Evolutionary conservation across 805 yeast genomes (phyloP).

Genomic region (Candida schatavii): DNA sequence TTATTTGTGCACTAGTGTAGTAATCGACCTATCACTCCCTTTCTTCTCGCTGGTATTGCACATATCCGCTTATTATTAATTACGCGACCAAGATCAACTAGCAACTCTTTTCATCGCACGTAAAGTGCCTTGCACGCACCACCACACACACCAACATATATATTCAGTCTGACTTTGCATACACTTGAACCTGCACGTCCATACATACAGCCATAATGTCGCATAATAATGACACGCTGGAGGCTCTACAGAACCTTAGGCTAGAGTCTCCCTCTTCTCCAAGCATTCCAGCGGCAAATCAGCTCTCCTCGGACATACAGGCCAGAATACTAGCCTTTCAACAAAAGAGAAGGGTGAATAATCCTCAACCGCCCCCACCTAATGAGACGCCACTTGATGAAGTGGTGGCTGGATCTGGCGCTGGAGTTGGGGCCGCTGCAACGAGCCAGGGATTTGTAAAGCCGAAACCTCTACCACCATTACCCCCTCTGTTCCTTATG

Average conservation of each 20-base stretch:
- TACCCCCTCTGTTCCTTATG: slow-evolving; percentile 25
- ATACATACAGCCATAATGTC: slow-evolving; percentile 4
- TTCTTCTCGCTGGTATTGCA: too few relatives aligned
- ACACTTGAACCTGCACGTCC: too few relatives aligned
- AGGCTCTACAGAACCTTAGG: slow-evolving; percentile 7
- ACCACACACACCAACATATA: too few relatives aligned
- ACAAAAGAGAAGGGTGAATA: slow-evolving; percentile 53
- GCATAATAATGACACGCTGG: slow-evolving; percentile 3
- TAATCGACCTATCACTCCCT: too few relatives aligned
- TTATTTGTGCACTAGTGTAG: too few relatives aligned
- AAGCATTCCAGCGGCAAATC: slow-evolving; percentile 14
- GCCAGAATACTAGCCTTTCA: slow-evolving; percentile 87
- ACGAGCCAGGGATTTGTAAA: too few relatives aligned
- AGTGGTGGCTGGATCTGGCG: neutral
- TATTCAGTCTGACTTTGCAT: too few relatives aligned
- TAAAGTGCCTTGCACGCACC: too few relatives aligned
- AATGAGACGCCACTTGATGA: neutral
- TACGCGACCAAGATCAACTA: too few relatives aligned
- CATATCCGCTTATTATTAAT: too few relatives aligned
- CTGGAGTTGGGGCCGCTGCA: too few relatives aligned
- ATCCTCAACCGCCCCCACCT: neutral
- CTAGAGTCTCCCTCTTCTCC: slow-evolving; percentile 12
- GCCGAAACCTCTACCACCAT: slow-evolving; percentile 42
- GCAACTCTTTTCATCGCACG: too few relatives aligned
- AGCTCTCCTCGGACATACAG: slow-evolving; percentile 70